Evolutionary conservation across 352 stramenopile genomes (phyloP), one percentile per base, ranked within the genome.

Genomic region (Phytophthora cajani): DNA sequence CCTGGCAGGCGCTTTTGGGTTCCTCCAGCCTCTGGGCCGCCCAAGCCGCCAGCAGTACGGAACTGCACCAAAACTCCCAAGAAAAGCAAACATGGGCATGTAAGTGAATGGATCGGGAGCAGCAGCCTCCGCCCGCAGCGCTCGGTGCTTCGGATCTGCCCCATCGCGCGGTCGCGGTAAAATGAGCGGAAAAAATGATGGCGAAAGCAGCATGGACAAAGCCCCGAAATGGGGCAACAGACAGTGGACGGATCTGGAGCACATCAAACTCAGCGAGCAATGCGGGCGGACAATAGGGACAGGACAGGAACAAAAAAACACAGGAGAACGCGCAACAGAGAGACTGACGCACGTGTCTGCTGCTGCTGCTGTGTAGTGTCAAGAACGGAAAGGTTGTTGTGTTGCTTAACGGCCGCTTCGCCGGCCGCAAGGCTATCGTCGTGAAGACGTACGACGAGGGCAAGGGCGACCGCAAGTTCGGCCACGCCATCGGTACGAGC

Each of bases 351-450:
- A 21, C 10, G 8, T 50, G 5, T 58, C 47, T 74, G 27, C 32
- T 63, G 62, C 40, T 64, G 62, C 47, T 64, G 61, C n/a, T 69
- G 7, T 67, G 61, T 78, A 97, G 89, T 91, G 85, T 99, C 77
- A 99, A 99, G 90, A 96, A 90, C 77, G 98, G 98, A 96, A 99
- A 99, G 87, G 97, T 99, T 83, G 98, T 99, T 77, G 96, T 99
- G 76, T 84, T 99, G 81, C 91, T 99, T 78, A 97, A 98, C 73
- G 98, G 98, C 80, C 96, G 97, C 76, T 99, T 99, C 82, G 98
- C 98, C 65, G 98, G 98, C 79, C 97, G 98, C 84, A 99, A 99
- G 90, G 98, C 97, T 71, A 97, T 99, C 63, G 97, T 99, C 64
- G 97, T 99, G 53, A 99, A 99, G 92, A 98, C 97, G 64, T 98